Base-by-base conservation (phyloP, 768 basidiomycete species). In the Krasilnikovozyma curviuscula region DNA sequence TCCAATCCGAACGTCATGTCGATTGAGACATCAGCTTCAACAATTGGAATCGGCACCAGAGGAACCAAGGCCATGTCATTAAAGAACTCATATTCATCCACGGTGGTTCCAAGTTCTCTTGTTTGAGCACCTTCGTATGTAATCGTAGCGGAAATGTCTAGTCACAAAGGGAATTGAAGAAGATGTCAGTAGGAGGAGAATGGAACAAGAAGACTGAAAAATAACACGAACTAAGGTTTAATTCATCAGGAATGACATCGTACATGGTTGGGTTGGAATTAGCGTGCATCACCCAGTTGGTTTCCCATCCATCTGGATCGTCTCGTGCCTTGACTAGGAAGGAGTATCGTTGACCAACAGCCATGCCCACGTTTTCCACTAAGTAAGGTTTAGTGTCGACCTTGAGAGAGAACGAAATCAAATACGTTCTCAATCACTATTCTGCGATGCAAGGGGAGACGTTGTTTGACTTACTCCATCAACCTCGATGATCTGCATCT, bases 261-360 rank as follows among this genome's bases (percentile, higher is more conserved):
- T 93, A 97, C 86, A 89, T 91, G 53, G 67, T 68, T 0, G 73
- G 39, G 46, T 89, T 83, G 75, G 95, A 83, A 68, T 88, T 83
- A 5, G 81, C 81, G 59, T 86, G 83, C 50, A 98, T 76, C 43
- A 74, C 76, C 77, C 78, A 97, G 69, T 98, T 93, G 19, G 73
- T n/a, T n/a, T n/a, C 18, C 73, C 67, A 2, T 72, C 67, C 0
- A 78, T 81, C 54, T 86, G 81, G 64, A 88, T 89, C n/a, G n/a
- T n/a, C n/a, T 40, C 80, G 75, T 9, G 91, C 89, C 10, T 79
- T 79, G 44, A 98, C 83, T 28, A 95, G 76, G 33, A 98, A 69
- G 0, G 88, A 89, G 65, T 91, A 93, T 18, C 91, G 77, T 63
- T 97, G 91, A 0, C 88, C 88, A 27, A 81, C 85, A 13, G 83